Percentiles rank a stretch among this genome's conserved stretches.
Conservation (phyloP, 306 rosid species). For the Purshia tridentata region DNA sequence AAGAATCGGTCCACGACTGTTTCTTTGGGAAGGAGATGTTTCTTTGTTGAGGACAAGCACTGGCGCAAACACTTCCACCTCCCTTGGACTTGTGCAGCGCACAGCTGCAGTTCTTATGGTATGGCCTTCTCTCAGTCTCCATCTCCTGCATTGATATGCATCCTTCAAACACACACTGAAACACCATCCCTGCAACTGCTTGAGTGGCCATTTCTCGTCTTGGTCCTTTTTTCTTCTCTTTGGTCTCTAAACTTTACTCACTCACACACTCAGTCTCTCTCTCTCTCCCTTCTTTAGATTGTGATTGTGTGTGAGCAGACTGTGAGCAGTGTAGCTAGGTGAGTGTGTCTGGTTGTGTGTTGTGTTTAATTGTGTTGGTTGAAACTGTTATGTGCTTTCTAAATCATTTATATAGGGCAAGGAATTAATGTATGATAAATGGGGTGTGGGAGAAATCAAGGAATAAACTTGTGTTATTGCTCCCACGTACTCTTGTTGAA, state of each 20-base stretch:
- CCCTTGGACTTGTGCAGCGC: slow-evolving; percentile 23
- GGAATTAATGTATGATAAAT: neutral
- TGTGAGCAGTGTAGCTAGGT: neutral
- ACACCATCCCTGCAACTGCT: slow-evolving; percentile 39
- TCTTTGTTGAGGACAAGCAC: slow-evolving; percentile 8
- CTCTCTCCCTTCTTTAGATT: neutral
- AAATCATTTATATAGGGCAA: neutral
- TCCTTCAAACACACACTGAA: slow-evolving; percentile 53
- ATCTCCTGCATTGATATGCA: slow-evolving; percentile 50
- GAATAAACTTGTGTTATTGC: neutral
- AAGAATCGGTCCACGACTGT: neutral
- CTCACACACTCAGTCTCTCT: slow-evolving; percentile 1
- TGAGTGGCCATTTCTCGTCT: slow-evolving; percentile 37
- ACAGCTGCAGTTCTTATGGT: slow-evolving; percentile 46
- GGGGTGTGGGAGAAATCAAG: slow-evolving; percentile 14
- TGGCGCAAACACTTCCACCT: neutral
- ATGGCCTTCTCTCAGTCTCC: slow-evolving; percentile 64
- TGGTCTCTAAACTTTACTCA: neutral
- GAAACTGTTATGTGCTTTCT: slow-evolving; percentile 8
- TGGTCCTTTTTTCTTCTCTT: neutral
- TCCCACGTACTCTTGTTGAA: slow-evolving; percentile 2
- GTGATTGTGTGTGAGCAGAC: neutral
- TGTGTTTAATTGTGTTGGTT: slow-evolving; percentile 8
- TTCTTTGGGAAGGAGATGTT: slow-evolving; percentile 35
- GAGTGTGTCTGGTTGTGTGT: neutral